Base-by-base conservation (phyloP, 2,329 filamentous ascomycete genomes). In the Colletotrichum nymphaeae region DNA sequence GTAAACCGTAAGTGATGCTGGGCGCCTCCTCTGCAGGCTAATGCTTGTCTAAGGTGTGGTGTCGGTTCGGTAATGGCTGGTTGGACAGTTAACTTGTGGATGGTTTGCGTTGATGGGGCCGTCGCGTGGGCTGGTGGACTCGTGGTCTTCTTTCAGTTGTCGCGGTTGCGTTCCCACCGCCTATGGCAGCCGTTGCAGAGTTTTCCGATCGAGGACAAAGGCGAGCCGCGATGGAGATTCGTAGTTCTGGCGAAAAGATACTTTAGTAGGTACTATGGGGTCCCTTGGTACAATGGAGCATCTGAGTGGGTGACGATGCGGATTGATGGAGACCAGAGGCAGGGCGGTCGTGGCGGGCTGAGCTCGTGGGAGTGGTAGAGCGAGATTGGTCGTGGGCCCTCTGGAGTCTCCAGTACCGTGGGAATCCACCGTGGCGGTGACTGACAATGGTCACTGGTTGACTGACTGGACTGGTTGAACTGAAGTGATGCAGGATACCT, bases 351-450 rank as follows among this genome's bases (percentile, higher is more conserved):
- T 57, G 58, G 69, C 59, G 46, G 55, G 60, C 60, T 69, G 49
- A 63, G 59, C 67, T 53, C 28, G 56, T 64, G 42, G 67, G 68
- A 66, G 53, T 67, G 69, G 57, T 64, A 68, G 65, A 72, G 64
- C 49, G 65, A 72, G 65, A 72, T 72, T 69, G 55, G 58, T 24
- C 65, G 69, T 72, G 64, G 69, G 55, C 65, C 65, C 52, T 65
- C 19, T 19, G 6, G 37, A 42, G 37, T 19, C 42, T 12, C 62
- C 19, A 16, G 56, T n/a, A 30, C 26, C 11, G n/a, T 8, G 19
- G 2, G 56, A 60, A 42, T 42, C 58, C 58, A 26, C 58, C 37
- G 58, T 16, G 28, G 58, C 58, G 32, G 56, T 59, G 56, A 59
- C 56, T 35, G 55, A 14, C 37, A 42, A 42, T 42, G 55, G 28